These are phyloP conservation scores for Ceratocystis harringtonii DNA, from an alignment of 2,329 filamentous ascomycete genomes.

Conservation along the genomic window DNA sequence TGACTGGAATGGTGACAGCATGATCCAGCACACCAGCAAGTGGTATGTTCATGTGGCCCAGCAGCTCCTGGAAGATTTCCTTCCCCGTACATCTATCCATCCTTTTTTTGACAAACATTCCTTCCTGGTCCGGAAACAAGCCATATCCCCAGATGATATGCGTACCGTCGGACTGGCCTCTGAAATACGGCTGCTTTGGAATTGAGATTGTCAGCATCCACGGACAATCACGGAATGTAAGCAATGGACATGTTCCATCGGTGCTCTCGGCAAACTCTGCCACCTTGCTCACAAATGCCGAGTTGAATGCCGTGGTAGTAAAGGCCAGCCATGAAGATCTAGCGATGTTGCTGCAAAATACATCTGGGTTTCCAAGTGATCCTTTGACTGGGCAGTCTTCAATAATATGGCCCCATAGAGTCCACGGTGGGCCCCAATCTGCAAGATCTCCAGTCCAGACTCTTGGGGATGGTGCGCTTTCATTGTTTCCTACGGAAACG, in stretches of 20 bases:
- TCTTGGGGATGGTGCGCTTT: background rate
- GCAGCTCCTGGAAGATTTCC: slow-evolving; percentile 28
- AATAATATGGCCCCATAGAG: slow-evolving; percentile 28
- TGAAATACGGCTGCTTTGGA: slow-evolving; percentile 29
- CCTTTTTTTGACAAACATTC: slow-evolving; percentile 27
- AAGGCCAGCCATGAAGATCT: slow-evolving; percentile 28
- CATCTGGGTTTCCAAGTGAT: slow-evolving; percentile 24
- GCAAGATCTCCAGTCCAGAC: slow-evolving; percentile 19
- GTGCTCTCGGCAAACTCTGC: slow-evolving; percentile 20
- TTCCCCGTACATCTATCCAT: slow-evolving; percentile 28
- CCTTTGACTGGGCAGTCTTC: slow-evolving; percentile 26
- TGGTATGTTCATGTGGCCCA: slow-evolving; percentile 26
- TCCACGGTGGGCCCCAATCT: slow-evolving; percentile 28
- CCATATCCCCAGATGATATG: slow-evolving; percentile 29
- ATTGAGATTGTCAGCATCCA: slow-evolving; percentile 30
- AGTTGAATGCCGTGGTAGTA: slow-evolving; percentile 26
- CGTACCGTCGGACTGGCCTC: slow-evolving; percentile 24
- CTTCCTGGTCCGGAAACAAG: slow-evolving; percentile 25
- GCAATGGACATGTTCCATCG: slow-evolving; percentile 22
- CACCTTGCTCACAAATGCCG: slow-evolving; percentile 22
- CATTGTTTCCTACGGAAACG: slow-evolving; percentile 11
- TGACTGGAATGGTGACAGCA: slow-evolving; percentile 22
- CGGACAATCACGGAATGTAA: slow-evolving; percentile 25
- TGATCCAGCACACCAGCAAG: slow-evolving; percentile 21
- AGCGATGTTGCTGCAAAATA: slow-evolving; percentile 26